Conservation (phyloP, 768 basidiomycete species). For the Russula olivacea region DNA sequence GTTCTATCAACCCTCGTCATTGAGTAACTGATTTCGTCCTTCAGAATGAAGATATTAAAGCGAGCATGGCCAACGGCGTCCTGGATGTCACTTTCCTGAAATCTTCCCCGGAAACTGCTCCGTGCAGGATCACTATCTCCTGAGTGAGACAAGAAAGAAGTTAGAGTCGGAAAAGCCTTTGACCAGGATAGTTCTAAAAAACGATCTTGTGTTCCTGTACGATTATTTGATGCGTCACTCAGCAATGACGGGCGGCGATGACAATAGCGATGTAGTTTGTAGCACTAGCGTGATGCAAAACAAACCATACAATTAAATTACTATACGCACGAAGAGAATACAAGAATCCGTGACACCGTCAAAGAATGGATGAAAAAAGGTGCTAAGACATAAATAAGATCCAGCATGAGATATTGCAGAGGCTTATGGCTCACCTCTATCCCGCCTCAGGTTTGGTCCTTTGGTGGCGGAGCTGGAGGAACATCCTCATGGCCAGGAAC, state of each 20-base stretch:
- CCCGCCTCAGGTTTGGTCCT: background rate
- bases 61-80: slow-evolving; percentile 31
- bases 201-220: background rate
- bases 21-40: background rate
- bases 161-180: background rate
- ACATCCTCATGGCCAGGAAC: background rate
- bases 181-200: background rate
- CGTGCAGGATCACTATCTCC: slow-evolving; percentile 11
- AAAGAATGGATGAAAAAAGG: background rate
- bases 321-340: background rate
- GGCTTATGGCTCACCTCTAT: background rate
- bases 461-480: slow-evolving; percentile 9
- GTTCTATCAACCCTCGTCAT: background rate
- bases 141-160: background rate
- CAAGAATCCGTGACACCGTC: background rate
- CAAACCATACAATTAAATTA: background rate
- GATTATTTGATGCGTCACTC: background rate
- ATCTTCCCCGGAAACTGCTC: slow-evolving; percentile 14
- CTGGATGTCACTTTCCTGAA: slow-evolving; percentile 31
- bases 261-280: background rate
- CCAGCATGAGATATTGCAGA: background rate
- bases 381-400: background rate
- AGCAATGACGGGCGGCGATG: background rate
- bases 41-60: slow-evolving; percentile 30
- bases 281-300: background rate